Evolutionary conservation across 345 rosid species (phyloP), one percentile per base, ranked within the genome.

Genomic region (Eutrema heterophyllum): DNA sequence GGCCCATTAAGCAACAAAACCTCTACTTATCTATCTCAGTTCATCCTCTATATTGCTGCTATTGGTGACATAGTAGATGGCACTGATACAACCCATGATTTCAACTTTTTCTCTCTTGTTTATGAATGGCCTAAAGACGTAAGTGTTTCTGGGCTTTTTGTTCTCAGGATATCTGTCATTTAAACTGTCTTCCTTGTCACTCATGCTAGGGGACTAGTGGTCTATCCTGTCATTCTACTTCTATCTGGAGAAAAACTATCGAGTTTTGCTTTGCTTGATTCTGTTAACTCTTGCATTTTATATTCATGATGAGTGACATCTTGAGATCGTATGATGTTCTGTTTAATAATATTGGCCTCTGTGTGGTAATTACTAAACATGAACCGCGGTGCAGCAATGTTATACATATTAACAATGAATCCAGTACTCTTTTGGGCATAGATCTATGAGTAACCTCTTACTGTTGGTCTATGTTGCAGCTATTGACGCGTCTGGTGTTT

Each of bases 91-190:
- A 94, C 98, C 74, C 98, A 94, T 63, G 98, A 94, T 85, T 94
- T 94, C 85, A 94, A 94, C 87, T 94, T 87, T 80, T 94, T 94
- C 85, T 88, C 97, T 24, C 85, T 89, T 62, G 89, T 89, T 44
- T 91, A 94, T 54, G 98, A 94, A 80, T 89, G 98, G 97, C 98
- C 97, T 30, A 94, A 89, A 86, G 98, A 94, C 74, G 98, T 94
- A 91, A 82, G 97, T 74, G 14, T 53, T 56, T 71, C 67, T 71
- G 38, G 35, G 21, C 67, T 72, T 52, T 27, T 67, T 56, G 44
- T 73, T 63, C 70, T 51, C 56, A 41, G 26, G 18, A 59, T 75
- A 44, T 60, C 4, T 70, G 68, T 46, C 33, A 64, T 80, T 32
- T 40, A 24, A 39, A 51, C n/a, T 69, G 7, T 55, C 46, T 18